phyloP scores from a whole-genome alignment of 2,329 filamentous ascomycete genomes.

The Botrytis hyacinthi region DNA sequence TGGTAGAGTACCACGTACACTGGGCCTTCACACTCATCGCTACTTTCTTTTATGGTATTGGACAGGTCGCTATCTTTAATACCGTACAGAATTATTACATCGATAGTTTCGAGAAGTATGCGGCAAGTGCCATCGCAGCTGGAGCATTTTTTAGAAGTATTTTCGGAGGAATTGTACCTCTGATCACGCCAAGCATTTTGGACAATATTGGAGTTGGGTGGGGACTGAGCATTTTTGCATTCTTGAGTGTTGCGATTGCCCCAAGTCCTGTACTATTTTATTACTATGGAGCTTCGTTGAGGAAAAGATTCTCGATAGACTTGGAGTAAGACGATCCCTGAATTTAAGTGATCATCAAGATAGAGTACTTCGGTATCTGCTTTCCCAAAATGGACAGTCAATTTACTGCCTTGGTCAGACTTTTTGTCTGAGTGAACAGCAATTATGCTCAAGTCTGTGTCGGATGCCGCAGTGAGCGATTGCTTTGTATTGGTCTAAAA shows the following conservation, averaged over 20 bases:
- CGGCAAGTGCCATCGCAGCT: conserved; percentile 50
- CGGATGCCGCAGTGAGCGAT: not conserved
- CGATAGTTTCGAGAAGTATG: conserved; percentile 50
- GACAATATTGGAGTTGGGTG: conserved; percentile 48
- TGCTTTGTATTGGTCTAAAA: not conserved
- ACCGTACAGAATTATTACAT: conserved; percentile 55
- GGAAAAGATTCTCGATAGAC: conserved; percentile 46
- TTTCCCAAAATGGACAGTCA: not conserved
- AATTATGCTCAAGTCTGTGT: not conserved
- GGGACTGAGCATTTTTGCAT: conserved; percentile 50
- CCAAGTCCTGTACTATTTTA: conserved; percentile 51
- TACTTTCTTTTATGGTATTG: conserved; percentile 49
- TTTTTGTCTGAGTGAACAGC: not conserved
- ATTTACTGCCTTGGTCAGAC: not conserved
- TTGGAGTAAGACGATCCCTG: conserved; percentile 19
- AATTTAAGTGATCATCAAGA: not conserved
- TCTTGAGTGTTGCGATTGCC: conserved; percentile 45
- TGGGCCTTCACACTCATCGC: conserved; percentile 57
- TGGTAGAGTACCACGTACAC: conserved; percentile 51
- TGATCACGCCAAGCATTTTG: conserved; percentile 46
- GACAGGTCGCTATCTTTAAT: conserved; percentile 53
- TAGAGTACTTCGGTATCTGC: not conserved
- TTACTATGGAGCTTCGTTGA: conserved; percentile 45
- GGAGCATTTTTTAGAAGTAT: conserved; percentile 48
- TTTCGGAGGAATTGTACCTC: conserved; percentile 47